These are phyloP conservation scores for Colletotrichum viniferum DNA, from an alignment of 2,329 filamentous ascomycete genomes.

Conservation along the genomic window DNA sequence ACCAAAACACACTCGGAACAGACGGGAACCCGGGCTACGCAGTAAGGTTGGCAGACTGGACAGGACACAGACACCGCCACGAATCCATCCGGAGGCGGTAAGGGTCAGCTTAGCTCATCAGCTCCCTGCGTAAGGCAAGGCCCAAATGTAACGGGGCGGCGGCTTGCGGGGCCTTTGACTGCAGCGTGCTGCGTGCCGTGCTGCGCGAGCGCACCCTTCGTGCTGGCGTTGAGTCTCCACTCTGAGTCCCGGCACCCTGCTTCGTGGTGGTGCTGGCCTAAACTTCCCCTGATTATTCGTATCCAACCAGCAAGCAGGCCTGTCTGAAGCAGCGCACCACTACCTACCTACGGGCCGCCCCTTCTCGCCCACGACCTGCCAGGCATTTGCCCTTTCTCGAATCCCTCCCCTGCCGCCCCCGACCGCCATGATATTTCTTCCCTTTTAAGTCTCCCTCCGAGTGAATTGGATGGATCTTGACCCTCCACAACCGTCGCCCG, in stretches of 20 bases:
- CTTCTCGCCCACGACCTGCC: background rate
- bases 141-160: background rate
- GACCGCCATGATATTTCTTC: constrained; percentile 15
- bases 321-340: background rate
- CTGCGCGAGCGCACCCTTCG: background rate
- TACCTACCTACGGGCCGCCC: constrained; percentile 6
- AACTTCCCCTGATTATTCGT: constrained; percentile 10
- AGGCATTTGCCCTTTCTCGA: background rate
- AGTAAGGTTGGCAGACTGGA: background rate
- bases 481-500: constrained; percentile 28
- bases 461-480: constrained; percentile 22
- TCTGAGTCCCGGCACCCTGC: background rate
- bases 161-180: background rate
- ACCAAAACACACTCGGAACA: background rate
- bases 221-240: background rate
- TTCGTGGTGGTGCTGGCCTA: background rate
- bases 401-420: background rate
- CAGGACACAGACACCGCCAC: background rate
- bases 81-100: background rate
- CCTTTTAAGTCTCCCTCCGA: background rate
- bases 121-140: background rate
- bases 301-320: background rate
- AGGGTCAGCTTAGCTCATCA: background rate
- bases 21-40: background rate
- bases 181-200: background rate